Evolutionary conservation across 2,329 filamentous ascomycete genomes (phyloP).

Genomic region (Polychaeton citri): DNA sequence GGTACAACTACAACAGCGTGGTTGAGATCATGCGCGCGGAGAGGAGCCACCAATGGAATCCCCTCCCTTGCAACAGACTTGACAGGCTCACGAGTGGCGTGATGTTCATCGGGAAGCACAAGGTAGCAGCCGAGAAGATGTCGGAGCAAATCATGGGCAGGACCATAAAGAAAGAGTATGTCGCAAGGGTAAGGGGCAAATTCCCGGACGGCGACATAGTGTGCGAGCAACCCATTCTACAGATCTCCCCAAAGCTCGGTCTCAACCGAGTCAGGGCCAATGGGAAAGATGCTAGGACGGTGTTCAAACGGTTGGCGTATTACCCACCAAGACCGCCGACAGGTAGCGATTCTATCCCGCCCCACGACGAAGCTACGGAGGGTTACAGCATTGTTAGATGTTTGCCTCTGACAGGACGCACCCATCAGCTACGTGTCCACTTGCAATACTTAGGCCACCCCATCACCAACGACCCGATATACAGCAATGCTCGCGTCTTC

Average conservation of each 20-base stretch:
- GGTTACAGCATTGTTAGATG: conserved; percentile 94
- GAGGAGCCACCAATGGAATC: conserved; percentile 43
- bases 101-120: conserved; percentile 92
- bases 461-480: conserved; percentile 95
- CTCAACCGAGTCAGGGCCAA: conserved; percentile 89
- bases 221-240: conserved; percentile 85
- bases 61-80: conserved; percentile 75
- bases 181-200: conserved; percentile 77
- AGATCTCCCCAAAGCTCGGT: conserved; percentile 88
- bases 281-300: conserved; percentile 77
- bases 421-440: conserved; percentile 89
- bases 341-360: conserved; percentile 4
- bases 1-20: conserved; percentile 91
- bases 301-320: conserved; percentile 87
- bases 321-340: conserved; percentile 46
- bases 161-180: conserved; percentile 87
- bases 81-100: conserved; percentile 89
- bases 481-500: conserved; percentile 88
- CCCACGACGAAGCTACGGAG: conserved; percentile 23
- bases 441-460: conserved; percentile 89
- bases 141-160: conserved; percentile 63
- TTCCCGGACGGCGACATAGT: conserved; percentile 87
- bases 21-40: conserved; percentile 86
- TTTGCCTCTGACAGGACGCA: conserved; percentile 81
- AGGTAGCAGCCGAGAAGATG: conserved; percentile 64